These are phyloP conservation scores for Astragalus glycyphyllos DNA, from an alignment of 306 rosid genomes.

Conservation along the genomic window DNA sequence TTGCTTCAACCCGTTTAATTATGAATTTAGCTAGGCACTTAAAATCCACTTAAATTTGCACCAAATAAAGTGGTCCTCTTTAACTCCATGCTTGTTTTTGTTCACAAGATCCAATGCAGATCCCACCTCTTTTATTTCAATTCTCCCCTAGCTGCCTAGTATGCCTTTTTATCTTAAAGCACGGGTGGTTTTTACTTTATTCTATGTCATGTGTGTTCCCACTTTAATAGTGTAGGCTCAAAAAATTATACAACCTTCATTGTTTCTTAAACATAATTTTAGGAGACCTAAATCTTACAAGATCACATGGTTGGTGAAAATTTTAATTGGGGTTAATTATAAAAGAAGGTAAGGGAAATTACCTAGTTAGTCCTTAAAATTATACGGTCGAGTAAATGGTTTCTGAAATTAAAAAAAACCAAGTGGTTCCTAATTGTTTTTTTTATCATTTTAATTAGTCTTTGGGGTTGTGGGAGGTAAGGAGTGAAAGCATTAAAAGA, in stretches of 20 bases:
- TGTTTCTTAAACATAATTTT: not conserved
- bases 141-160: constrained; percentile 11
- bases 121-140: not conserved
- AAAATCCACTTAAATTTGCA: constrained; percentile 49
- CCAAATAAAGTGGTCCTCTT: constrained; percentile 54
- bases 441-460: too few species aligned
- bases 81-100: constrained; percentile 31
- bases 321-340: not conserved
- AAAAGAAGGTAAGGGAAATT: not conserved
- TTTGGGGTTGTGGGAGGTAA: too few species aligned
- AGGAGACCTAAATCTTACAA: constrained; percentile 35
- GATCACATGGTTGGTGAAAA: constrained; percentile 6
- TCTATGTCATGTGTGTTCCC: constrained; percentile 15
- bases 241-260: constrained; percentile 5
- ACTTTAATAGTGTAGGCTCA: constrained; percentile 3
- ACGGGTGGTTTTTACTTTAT: constrained; percentile 30
- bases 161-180: constrained; percentile 33
- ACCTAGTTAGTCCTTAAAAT: too few species aligned
- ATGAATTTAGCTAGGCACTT: constrained; percentile 63
- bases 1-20: constrained; percentile 45
- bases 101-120: constrained; percentile 47
- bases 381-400: too few species aligned
- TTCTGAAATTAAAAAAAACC: too few species aligned
- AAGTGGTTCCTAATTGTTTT: too few species aligned
- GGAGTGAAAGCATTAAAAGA: too few species aligned